Evolutionary conservation across 2,329 filamentous ascomycete genomes (phyloP), one percentile per base, ranked within the genome.

Genomic region (Anthostomella pinea): DNA sequence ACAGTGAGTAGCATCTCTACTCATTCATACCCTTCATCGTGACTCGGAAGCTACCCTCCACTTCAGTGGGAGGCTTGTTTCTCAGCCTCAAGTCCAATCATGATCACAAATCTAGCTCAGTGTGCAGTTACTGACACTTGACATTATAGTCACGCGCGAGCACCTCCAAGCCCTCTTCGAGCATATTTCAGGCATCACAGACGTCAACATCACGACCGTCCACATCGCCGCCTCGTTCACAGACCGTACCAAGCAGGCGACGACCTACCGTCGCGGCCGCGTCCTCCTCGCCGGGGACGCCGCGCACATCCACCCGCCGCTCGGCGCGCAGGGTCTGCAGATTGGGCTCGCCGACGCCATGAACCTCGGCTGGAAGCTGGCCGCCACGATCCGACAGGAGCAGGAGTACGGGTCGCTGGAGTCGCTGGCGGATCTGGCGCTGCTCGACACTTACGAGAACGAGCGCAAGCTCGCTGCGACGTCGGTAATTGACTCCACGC

Each of bases 321-420:
- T 69, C 0, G 76, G 73, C 2, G 77, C 72, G 0, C 75, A 77
- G 48, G 76, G 76, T 1, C 73, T 79, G 70, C 75, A 76, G 38
- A 73, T 70, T 0, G 72, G 71, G 2, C 66, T 75, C 28, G 65
- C 67, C 33, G 71, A 75, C 42, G 62, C 69, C 0, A 59, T 69
- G 21, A 74, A 75, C 33, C 57, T 75, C 2, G 67, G 65, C 14
- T 75, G 71, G 69, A 75, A 75, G 43, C 53, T 75, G 2, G 62
- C 65, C 1, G 62, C 68, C 0, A 68, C 70, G 5, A 49, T 73
- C 4, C 47, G 43, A 0, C 45, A 45, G 2, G 43, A 58, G 16
- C 50, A 64, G 1, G 56, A 58, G 6, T 49, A 61, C n/a, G 24
- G n/a, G 25, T 7, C 15, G 13, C 9, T 8, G 25, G 11, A 22